Conservation (phyloP, 345 rosid species). For the Excoecaria cochinchinensis region DNA sequence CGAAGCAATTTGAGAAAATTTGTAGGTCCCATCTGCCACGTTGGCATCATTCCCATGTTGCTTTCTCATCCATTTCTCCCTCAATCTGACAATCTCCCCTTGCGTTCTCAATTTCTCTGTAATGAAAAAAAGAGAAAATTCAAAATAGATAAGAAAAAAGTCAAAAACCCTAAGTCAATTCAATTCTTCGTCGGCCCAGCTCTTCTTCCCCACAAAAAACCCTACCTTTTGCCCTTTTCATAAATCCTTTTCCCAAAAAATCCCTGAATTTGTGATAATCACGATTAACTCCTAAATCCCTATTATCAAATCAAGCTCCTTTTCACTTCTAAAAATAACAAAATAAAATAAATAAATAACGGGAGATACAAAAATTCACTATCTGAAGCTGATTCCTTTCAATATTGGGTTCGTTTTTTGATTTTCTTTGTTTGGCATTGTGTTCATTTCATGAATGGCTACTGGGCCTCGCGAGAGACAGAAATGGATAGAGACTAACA, state of each 20-base stretch:
- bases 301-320: background rate
- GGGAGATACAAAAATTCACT: background rate
- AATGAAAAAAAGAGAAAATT: background rate
- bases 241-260: too few species aligned
- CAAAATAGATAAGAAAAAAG: background rate
- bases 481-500: background rate
- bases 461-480: background rate
- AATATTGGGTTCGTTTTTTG: background rate
- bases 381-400: background rate
- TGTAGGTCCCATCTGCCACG: background rate
- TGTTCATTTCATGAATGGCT: conserved; percentile 2
- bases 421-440: background rate
- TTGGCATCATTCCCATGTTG: background rate
- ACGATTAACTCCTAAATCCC: background rate
- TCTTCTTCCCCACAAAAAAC: background rate
- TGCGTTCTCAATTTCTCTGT: background rate
- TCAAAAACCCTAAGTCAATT: background rate
- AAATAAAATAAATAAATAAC: background rate
- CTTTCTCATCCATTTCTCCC: background rate
- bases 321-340: background rate
- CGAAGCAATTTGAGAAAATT: background rate
- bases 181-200: background rate
- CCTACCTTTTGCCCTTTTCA: background rate
- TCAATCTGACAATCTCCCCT: too few species aligned
- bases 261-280: background rate